Percentiles rank a stretch among this genome's conserved stretches.
Conservation (phyloP, 768 basidiomycete genomes). For the Cyclocybe cylindracea region DNA sequence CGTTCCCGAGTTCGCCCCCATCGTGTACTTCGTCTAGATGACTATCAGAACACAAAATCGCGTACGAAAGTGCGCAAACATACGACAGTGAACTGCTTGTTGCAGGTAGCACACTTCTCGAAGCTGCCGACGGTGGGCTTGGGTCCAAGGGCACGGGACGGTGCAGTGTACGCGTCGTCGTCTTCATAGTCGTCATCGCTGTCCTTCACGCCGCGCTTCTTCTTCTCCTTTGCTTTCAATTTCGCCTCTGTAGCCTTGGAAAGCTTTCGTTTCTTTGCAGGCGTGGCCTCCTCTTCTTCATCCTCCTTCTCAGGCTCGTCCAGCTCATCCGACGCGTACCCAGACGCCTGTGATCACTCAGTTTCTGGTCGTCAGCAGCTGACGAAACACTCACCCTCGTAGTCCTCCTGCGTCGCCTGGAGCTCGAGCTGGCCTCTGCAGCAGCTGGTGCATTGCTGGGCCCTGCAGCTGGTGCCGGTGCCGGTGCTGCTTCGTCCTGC, state of each 20-base stretch:
- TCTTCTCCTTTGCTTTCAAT: conserved; percentile 44
- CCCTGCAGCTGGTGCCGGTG: conserved; percentile 42
- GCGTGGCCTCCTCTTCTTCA: conserved; percentile 25
- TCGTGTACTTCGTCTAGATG: conserved; percentile 81
- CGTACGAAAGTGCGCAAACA: conserved; percentile 22
- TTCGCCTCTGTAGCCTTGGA: conserved; percentile 48
- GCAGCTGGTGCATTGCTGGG: conserved; percentile 35
- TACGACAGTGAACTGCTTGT: conserved; percentile 87
- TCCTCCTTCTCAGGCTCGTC: conserved; percentile 52
- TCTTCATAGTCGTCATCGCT: conserved; percentile 50
- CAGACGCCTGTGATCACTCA: conserved; percentile 30
- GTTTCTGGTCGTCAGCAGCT: background rate
- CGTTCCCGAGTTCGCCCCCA: conserved; percentile 65
- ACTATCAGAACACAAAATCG: background rate
- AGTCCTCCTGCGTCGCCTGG: conserved; percentile 14
- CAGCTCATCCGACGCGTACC: conserved; percentile 74
- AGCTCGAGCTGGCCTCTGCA: conserved; percentile 10
- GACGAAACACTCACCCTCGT: conserved; percentile 19
- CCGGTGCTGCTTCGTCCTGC: conserved; percentile 18
- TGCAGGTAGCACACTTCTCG: conserved; percentile 78
- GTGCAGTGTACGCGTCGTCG: conserved; percentile 65
- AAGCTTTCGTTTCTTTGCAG: conserved; percentile 57
- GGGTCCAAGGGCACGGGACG: conserved; percentile 52
- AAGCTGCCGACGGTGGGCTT: conserved; percentile 81
- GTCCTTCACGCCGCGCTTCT: conserved; percentile 41